Base-by-base conservation (phyloP, 371 early-diverging fungal genomes). In the Scutellospora calospora region DNA sequence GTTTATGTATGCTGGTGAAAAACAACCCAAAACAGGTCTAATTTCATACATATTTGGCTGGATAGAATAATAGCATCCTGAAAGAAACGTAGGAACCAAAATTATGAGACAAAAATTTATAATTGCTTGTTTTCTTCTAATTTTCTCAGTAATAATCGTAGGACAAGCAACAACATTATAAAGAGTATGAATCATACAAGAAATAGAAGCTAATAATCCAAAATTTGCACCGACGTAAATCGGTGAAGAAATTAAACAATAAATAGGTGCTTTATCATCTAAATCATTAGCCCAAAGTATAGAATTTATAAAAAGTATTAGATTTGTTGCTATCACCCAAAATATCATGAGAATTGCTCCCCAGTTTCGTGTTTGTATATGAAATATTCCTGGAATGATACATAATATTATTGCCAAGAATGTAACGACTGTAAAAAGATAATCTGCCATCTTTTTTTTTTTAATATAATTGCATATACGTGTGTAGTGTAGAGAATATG, bases 311-410 rank as follows among this genome's bases (percentile, higher is more conserved):
- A 79, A 79, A 5, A n/a, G 33, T 38, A 68, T 79, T 3, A 66
- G 18, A 55, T 79, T 79, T 27, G 71, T 22, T 0, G 12, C 6
- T 0, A n/a, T 1, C 1, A 79, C 55, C 79, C 79, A 79, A 20
- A 79, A 52, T 38, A 69, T 79, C 79, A 79, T 68, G 18, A 68
- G 68, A n/a, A 79, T 69, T 33, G 69, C 79, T 16, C 69, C 79
- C 22, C 54, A 79, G 38, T 79, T 79, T 25, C 57, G 16, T 9
- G 41, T 33, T 57, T 79, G 69, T 16, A 79, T 0, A 35, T 79
- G 69, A 52, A 79, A 22, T 33, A 52, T 33, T 41, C 68, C 55
- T 22, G 79, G 79, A 55, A 69, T 29, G 8, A 79, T 12, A 35
- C 45, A 38, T 6, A 79, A 25, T 6, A 79, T 9, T 11, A 79